phyloP scores from a whole-genome alignment of 164 flowering plant species.

The Sedum album region DNA sequence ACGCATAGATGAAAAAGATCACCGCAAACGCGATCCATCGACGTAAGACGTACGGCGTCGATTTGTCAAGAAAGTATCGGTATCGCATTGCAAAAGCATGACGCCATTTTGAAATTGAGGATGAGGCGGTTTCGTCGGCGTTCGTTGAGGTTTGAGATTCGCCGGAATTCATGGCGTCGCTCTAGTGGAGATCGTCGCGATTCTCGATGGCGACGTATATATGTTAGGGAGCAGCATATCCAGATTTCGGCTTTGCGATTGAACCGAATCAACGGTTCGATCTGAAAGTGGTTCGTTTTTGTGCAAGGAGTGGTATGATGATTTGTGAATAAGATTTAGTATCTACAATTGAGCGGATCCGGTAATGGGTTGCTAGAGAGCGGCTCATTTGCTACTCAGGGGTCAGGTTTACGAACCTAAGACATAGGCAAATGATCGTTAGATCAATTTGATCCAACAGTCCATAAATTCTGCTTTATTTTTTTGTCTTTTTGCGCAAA shows the following conservation, averaged over 20 bases:
- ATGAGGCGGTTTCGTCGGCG: conserved; percentile 1
- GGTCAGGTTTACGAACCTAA: too few relatives aligned
- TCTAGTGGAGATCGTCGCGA: too few relatives aligned
- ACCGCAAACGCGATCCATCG: conserved; percentile 10
- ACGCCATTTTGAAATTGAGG: not conserved
- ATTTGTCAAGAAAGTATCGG: conserved; percentile 8
- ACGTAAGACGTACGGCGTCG: not conserved
- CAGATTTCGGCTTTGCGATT: not conserved
- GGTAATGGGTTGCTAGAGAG: too few relatives aligned
- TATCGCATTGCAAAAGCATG: not conserved
- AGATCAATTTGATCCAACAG: too few relatives aligned
- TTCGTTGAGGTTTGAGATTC: not conserved
- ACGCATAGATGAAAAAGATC: not conserved
- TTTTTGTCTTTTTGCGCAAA: too few relatives aligned
- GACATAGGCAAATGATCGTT: too few relatives aligned
- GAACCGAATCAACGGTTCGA: not conserved
- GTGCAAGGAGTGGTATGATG: too few relatives aligned
- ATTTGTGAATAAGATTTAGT: too few relatives aligned
- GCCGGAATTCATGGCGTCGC: not conserved
- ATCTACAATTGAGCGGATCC: too few relatives aligned
- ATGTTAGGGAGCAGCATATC: not conserved
- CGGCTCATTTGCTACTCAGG: too few relatives aligned
- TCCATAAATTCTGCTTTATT: too few relatives aligned
- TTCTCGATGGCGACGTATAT: not conserved
- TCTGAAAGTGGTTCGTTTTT: too few relatives aligned